Percentiles rank a stretch among this genome's conserved stretches.
Evolutionary conservation across 257 asterid genomes (phyloP).

Genomic region (Verbascum thapsus): DNA sequence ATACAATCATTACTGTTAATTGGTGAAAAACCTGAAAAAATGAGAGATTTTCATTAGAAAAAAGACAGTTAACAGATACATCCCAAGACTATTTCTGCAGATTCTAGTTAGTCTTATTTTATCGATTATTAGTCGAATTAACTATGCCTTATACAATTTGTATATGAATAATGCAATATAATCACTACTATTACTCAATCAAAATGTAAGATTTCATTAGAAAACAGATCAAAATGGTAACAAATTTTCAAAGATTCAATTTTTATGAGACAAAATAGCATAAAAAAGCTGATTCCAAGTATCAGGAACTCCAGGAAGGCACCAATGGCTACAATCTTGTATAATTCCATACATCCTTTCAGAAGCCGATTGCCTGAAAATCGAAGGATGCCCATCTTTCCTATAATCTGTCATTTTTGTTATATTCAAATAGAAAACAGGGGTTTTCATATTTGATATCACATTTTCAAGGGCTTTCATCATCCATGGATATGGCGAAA

Average conservation of each 20-base stretch:
- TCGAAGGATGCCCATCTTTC: slow-evolving; percentile 71
- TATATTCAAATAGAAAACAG: slow-evolving; percentile 50
- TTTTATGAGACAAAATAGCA: slow-evolving; percentile 36
- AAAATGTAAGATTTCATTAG: too few relatives aligned
- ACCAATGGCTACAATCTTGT: slow-evolving; percentile 79
- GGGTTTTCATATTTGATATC: slow-evolving; percentile 47
- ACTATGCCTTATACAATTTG: too few relatives aligned
- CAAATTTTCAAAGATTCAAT: not conserved
- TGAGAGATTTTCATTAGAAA: too few relatives aligned
- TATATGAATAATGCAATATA: too few relatives aligned
- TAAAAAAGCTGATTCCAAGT: slow-evolving; percentile 60
- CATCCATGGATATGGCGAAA: slow-evolving; percentile 63
- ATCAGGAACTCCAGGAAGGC: slow-evolving; percentile 68
- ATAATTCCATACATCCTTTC: slow-evolving; percentile 28
- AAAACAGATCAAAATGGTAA: too few relatives aligned
- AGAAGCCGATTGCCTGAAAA: slow-evolving; percentile 35
- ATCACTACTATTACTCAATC: too few relatives aligned
- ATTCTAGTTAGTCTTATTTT: too few relatives aligned
- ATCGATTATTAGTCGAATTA: too few relatives aligned
- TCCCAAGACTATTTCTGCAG: too few relatives aligned
- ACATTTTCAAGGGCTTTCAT: slow-evolving; percentile 53
- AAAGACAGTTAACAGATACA: too few relatives aligned
- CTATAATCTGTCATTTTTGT: slow-evolving; percentile 61
- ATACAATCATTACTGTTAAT: too few relatives aligned
- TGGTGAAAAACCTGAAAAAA: too few relatives aligned